phyloP scores from a whole-genome alignment of 2,329 filamentous ascomycete species.

The Aspergillus calidoustus region DNA sequence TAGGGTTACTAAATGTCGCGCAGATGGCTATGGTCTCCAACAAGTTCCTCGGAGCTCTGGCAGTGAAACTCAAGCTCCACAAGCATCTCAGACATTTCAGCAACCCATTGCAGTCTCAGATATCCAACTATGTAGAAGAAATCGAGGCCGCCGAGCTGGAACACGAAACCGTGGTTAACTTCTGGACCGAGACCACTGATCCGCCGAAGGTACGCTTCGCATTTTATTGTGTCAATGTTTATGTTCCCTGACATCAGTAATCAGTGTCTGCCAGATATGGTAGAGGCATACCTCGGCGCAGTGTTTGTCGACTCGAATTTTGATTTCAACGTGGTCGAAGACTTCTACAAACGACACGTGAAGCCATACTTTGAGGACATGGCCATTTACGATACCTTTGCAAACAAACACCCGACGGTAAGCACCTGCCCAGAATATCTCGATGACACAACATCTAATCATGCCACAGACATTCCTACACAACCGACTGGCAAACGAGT shows the following conservation, averaged over 20 bases:
- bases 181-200: slow-evolving; percentile 48
- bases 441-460: slow-evolving; percentile 4
- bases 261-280: slow-evolving; percentile 75
- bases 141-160: slow-evolving; percentile 38
- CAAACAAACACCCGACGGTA: slow-evolving; percentile 79
- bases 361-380: slow-evolving; percentile 83
- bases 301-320: slow-evolving; percentile 89
- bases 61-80: slow-evolving; percentile 78
- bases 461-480: slow-evolving; percentile 64
- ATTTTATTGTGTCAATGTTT: neutral
- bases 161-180: slow-evolving; percentile 42
- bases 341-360: slow-evolving; percentile 78
- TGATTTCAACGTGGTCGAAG: slow-evolving; percentile 71
- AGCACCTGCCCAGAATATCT: slow-evolving; percentile 16
- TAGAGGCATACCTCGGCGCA: slow-evolving; percentile 88
- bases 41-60: slow-evolving; percentile 84
- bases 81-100: slow-evolving; percentile 64
- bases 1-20: slow-evolving; percentile 15
- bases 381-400: slow-evolving; percentile 82
- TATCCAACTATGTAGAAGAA: slow-evolving; percentile 54
- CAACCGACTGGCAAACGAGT: slow-evolving; percentile 65
- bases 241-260: slow-evolving; percentile 2
- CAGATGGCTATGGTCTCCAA: slow-evolving; percentile 97
- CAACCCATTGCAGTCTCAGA: slow-evolving; percentile 46
- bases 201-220: slow-evolving; percentile 45